Conservation (phyloP, 2,329 filamentous ascomycete genomes). For the Aspergillus candidus region DNA sequence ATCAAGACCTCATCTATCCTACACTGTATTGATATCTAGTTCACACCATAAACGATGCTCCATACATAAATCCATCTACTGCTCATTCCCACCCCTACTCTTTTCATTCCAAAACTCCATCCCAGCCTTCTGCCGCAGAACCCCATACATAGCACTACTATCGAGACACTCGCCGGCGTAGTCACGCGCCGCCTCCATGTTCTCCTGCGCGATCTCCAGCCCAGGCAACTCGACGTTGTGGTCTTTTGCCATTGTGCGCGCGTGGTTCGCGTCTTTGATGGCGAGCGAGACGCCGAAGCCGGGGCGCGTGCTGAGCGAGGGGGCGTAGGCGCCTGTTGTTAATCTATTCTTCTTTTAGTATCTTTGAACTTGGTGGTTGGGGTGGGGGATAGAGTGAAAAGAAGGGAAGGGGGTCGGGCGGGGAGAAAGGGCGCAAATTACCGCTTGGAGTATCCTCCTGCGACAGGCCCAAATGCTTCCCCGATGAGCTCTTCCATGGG, state of each 20-base stretch:
- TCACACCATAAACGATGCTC: too few relatives aligned
- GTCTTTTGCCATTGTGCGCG: constrained; percentile 27
- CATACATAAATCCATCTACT: background rate
- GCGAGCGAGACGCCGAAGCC: constrained; percentile 34
- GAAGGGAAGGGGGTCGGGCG: background rate
- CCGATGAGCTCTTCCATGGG: constrained; percentile 40
- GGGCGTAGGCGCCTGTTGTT: constrained; percentile 40
- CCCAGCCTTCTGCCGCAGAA: constrained; percentile 31
- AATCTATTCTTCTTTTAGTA: constrained; percentile 20
- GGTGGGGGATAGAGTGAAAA: too few relatives aligned
- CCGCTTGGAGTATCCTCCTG: constrained; percentile 40
- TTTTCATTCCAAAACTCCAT: constrained; percentile 37
- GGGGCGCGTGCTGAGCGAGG: constrained; percentile 29
- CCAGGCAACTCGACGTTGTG: constrained; percentile 28
- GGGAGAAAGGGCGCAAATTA: constrained; percentile 8
- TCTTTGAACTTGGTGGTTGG: background rate
- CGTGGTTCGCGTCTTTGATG: constrained; percentile 35
- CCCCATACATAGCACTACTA: constrained; percentile 35
- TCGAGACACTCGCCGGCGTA: constrained; percentile 34
- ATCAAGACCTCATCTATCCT: background rate
- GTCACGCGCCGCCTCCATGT: constrained; percentile 32
- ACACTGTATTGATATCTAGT: too few relatives aligned
- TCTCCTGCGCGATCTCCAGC: constrained; percentile 27
- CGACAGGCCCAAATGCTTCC: constrained; percentile 40
- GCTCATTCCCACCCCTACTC: constrained; percentile 15